phyloP scores from a whole-genome alignment of 306 rosid species.

The Citrullus amarus region DNA sequence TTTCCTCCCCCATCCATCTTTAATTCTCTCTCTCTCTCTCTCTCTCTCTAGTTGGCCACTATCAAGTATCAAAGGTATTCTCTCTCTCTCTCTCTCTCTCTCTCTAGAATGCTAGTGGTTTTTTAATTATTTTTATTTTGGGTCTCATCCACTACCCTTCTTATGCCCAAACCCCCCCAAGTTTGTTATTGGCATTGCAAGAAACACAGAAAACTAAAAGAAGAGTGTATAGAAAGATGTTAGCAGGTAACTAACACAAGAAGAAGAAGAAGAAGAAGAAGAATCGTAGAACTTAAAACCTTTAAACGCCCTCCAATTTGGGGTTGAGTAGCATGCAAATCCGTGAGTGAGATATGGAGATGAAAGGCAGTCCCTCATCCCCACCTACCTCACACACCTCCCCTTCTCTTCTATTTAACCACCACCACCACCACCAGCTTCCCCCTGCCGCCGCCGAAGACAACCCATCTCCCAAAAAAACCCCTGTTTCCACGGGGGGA shows the following conservation, averaged over 20 bases:
- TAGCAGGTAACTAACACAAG: constrained; percentile 41
- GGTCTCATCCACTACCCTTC: neutral
- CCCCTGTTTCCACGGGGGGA: constrained; percentile 10
- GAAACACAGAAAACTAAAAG: neutral
- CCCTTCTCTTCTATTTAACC: constrained; percentile 34
- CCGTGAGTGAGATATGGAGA: constrained; percentile 21
- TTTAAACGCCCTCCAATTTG: too few species aligned
- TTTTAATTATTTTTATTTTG: neutral
- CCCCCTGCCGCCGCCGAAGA: neutral
- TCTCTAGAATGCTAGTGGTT: constrained; percentile 11
- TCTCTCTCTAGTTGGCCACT: constrained; percentile 18
- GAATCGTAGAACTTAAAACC: too few species aligned
- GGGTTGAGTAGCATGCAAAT: too few species aligned
- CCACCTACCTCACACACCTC: constrained; percentile 26
- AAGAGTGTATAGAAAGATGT: constrained; percentile 18
- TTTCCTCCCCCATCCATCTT: neutral
- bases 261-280: too few species aligned
- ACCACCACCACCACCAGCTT: neutral
- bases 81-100: neutral
- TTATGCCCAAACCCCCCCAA: neutral
- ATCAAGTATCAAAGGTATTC: neutral
- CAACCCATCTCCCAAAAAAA: constrained; percentile 47
- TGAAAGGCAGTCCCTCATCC: constrained; percentile 13
- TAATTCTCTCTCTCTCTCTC: neutral
- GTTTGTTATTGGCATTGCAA: neutral